Evolutionary conservation across 179 eudicot genomes (phyloP).

Genomic region (Sideroxylon spinosum): DNA sequence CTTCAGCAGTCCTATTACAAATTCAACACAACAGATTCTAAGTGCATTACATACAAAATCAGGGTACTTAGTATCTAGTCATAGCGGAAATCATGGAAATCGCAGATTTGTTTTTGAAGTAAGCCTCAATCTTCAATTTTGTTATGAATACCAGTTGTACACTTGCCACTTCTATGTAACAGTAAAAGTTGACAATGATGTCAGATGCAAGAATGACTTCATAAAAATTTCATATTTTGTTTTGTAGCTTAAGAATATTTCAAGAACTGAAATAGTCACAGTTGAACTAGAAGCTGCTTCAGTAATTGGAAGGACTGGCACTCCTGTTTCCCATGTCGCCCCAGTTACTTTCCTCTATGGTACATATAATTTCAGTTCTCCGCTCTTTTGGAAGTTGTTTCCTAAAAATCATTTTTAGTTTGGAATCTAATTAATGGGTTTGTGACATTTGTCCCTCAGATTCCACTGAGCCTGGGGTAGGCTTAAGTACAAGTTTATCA

Average conservation of each 20-base stretch:
- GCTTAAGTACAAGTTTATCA: constrained; percentile 18
- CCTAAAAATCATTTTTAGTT: not conserved
- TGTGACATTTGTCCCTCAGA: not conserved
- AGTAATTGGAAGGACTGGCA: constrained; percentile 15
- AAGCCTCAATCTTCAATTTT: constrained; percentile 9
- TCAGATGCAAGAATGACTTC: not conserved
- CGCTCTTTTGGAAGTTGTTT: not conserved
- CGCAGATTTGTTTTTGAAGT: constrained; percentile 21
- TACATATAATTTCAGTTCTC: not conserved
- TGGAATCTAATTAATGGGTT: not conserved
- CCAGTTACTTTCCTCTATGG: constrained; percentile 19
- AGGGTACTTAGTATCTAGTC: constrained; percentile 11
- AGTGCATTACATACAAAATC: constrained; percentile 12
- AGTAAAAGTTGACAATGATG: not conserved
- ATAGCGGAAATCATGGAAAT: constrained; percentile 10
- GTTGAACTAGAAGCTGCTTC: constrained; percentile 22
- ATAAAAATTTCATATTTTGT: not conserved
- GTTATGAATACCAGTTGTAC: not conserved
- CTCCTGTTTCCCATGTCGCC: constrained; percentile 13
- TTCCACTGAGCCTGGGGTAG: constrained; percentile 16
- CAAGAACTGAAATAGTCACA: constrained; percentile 19
- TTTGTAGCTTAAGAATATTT: constrained; percentile 20
- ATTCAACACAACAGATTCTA: constrained; percentile 15
- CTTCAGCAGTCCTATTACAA: constrained; percentile 18
- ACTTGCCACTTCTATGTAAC: not conserved